Evolutionary conservation across 345 rosid genomes (phyloP).

Genomic region (Dovyalis caffra): DNA sequence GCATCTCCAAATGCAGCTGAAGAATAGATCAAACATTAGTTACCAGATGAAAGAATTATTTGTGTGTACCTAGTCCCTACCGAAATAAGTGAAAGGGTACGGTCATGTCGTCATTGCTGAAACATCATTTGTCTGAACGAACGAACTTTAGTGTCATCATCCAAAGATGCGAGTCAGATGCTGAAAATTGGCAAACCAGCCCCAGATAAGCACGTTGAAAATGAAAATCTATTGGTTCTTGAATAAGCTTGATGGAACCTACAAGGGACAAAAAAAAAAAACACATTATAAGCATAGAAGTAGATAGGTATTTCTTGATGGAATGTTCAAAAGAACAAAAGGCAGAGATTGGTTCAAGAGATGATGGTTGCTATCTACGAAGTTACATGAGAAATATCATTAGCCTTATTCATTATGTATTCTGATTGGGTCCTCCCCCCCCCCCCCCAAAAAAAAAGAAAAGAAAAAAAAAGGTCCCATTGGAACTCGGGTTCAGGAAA

Average conservation of each 20-base stretch:
- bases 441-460: too few species aligned
- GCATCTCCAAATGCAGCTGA: neutral
- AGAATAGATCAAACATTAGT: too few species aligned
- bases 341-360: too few species aligned
- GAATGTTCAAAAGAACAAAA: neutral
- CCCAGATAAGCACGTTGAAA: neutral
- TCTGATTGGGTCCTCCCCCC: neutral
- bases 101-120: neutral
- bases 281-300: neutral
- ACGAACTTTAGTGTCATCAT: neutral
- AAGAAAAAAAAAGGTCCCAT: neutral
- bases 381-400: too few species aligned
- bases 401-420: too few species aligned
- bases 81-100: neutral
- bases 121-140: neutral
- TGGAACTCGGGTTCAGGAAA: too few species aligned
- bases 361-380: too few species aligned
- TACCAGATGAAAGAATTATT: too few species aligned
- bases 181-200: neutral
- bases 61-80: neutral
- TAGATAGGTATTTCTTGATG: neutral
- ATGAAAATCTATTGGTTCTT: slow-evolving; percentile 20
- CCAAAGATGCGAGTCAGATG: neutral
- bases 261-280: slow-evolving; percentile 17
- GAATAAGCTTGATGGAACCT: slow-evolving; percentile 64